phyloP scores from a whole-genome alignment of 1,284 basidiomycete species.

The Pterulicium gracile region DNA sequence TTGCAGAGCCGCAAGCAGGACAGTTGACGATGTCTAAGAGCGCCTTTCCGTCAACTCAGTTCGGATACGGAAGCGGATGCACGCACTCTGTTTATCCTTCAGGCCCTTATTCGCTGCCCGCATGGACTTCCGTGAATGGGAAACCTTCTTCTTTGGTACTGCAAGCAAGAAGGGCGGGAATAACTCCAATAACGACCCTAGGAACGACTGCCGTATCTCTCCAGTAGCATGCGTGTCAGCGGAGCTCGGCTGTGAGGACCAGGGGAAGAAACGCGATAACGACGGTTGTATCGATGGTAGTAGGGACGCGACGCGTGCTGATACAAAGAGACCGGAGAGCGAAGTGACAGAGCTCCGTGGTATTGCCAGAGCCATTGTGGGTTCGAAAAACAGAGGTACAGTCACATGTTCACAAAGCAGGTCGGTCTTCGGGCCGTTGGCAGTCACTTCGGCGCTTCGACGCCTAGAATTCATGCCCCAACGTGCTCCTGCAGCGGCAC shows the following conservation, averaged over 20 bases:
- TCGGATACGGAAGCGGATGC: not conserved
- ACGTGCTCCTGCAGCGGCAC: too few species aligned
- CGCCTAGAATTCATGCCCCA: too few species aligned
- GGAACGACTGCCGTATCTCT: conserved; percentile 17
- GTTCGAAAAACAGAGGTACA: not conserved
- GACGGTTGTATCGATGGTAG: not conserved
- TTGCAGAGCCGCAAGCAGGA: conserved; percentile 82
- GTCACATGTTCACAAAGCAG: too few species aligned
- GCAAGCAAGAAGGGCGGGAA: conserved; percentile 85
- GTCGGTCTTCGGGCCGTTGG: too few species aligned
- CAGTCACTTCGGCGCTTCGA: too few species aligned
- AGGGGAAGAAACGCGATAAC: not conserved
- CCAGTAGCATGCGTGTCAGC: not conserved
- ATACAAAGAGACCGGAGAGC: not conserved
- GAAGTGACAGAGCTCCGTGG: not conserved
- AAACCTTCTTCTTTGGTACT: conserved; percentile 91
- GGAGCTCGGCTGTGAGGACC: not conserved
- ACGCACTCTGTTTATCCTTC: conserved; percentile 87
- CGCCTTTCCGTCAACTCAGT: conserved; percentile 9
- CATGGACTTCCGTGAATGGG: conserved; percentile 94
- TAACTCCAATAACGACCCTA: conserved; percentile 63
- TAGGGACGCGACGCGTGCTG: not conserved
- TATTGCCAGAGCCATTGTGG: not conserved
- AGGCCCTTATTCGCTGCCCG: conserved; percentile 89
- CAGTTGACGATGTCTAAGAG: conserved; percentile 80